Percentiles rank a stretch among this genome's conserved stretches.
Evolutionary conservation across 495 filamentous ascomycete genomes (phyloP).

Genomic region (Penicillium chermesinum): DNA sequence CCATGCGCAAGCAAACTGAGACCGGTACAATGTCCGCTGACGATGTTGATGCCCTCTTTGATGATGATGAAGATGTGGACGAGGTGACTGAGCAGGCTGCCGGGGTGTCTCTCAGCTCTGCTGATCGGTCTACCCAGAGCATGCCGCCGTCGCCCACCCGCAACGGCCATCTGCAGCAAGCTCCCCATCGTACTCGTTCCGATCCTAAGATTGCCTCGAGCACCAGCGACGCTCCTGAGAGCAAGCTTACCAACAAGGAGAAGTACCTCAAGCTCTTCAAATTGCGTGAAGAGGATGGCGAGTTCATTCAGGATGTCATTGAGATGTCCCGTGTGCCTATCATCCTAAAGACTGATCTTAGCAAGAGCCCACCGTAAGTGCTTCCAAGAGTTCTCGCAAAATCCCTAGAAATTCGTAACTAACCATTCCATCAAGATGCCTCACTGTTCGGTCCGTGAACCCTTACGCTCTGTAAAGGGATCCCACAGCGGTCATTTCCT

Average conservation of each 20-base stretch:
- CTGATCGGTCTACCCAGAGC: slow-evolving; percentile 87
- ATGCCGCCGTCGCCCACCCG: slow-evolving; percentile 89
- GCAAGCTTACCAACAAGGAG: slow-evolving; percentile 85
- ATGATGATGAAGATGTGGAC: slow-evolving; percentile 83
- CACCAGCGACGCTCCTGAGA: slow-evolving; percentile 63
- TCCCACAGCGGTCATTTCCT: slow-evolving; percentile 7
- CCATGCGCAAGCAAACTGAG: slow-evolving; percentile 83
- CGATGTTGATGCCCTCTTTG: slow-evolving; percentile 88
- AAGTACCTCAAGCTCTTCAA: slow-evolving; percentile 89
- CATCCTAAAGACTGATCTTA: slow-evolving; percentile 95
- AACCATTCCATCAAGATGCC: slow-evolving; percentile 59
- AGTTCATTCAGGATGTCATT: slow-evolving; percentile 95
- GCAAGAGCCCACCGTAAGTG: slow-evolving; percentile 97
- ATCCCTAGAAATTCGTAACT: slow-evolving; percentile 17
- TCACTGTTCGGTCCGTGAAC: slow-evolving; percentile 96
- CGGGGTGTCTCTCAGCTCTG: slow-evolving; percentile 71
- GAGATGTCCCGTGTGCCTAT: slow-evolving; percentile 97
- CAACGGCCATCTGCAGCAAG: slow-evolving; percentile 62
- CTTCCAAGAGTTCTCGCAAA: no score
- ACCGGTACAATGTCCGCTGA: slow-evolving; percentile 86
- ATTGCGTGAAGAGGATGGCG: slow-evolving; percentile 85
- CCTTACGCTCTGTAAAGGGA: slow-evolving; percentile 80
- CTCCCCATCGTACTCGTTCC: slow-evolving; percentile 81
- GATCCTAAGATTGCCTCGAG: slow-evolving; percentile 83
- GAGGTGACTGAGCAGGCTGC: slow-evolving; percentile 80